Conservation (phyloP, 1,284 basidiomycete genomes). For the Trametes sp. region DNA sequence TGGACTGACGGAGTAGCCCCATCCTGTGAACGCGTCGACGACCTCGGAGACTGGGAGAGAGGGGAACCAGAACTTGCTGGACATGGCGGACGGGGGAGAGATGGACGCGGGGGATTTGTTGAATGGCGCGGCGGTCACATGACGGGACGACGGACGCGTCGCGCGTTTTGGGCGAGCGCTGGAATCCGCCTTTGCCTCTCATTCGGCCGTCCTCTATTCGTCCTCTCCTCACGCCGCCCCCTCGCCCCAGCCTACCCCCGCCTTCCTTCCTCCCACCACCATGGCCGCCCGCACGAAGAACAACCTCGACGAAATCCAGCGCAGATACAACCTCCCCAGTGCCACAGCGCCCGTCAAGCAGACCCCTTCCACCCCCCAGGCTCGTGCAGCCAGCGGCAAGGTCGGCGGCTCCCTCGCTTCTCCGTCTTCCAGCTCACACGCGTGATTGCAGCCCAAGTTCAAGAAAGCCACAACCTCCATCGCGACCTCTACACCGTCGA, state of each 20-base stretch:
- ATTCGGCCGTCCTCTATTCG: constrained; percentile 2
- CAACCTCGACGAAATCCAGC: constrained; percentile 43
- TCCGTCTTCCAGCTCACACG: constrained; percentile 2
- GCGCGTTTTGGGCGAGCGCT: constrained; percentile 15
- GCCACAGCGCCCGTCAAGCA: constrained; percentile 15
- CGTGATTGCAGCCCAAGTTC: constrained; percentile 35
- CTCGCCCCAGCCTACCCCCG: not conserved
- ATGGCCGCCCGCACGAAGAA: constrained; percentile 44
- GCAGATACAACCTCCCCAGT: constrained; percentile 18
- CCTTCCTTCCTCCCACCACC: constrained; percentile 3
- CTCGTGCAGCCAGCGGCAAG: constrained; percentile 28
- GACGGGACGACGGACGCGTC: constrained; percentile 24
- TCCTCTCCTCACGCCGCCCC: constrained; percentile 2
- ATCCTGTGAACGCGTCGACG: constrained; percentile 64
- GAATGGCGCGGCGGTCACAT: constrained; percentile 31
- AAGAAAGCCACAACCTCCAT: constrained; percentile 42
- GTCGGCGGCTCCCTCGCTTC: constrained; percentile 14
- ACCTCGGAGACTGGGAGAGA: constrained; percentile 69
- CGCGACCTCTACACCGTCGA: constrained; percentile 22
- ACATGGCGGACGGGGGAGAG: constrained; percentile 25
- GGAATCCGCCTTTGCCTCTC: constrained; percentile 1
- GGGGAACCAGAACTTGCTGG: constrained; percentile 62
- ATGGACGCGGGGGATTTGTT: constrained; percentile 15
- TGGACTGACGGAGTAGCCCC: constrained; percentile 69
- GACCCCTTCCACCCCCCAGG: constrained; percentile 18